phyloP scores from a whole-genome alignment of 140 eudicot genomes.

The Senecio squalidus region DNA sequence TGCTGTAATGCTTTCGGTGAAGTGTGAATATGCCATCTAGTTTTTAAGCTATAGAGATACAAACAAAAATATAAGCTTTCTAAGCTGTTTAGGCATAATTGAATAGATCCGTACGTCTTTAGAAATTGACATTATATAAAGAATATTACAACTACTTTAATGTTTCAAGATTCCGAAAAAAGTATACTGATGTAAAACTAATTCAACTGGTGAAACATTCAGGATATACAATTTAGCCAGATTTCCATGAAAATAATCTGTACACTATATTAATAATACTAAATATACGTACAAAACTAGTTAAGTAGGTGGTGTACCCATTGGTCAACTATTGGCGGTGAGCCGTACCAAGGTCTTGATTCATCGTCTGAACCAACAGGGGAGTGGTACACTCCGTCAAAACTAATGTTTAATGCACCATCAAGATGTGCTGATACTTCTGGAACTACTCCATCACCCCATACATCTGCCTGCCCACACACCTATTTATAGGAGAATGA shows the following conservation, averaged over 20 bases:
- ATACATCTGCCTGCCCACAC: slow-evolving; percentile 90
- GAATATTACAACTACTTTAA: not conserved
- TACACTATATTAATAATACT: slow-evolving; percentile 12
- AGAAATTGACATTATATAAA: not conserved
- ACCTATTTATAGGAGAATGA: slow-evolving; percentile 32
- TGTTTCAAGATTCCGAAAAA: not conserved
- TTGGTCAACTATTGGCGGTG: slow-evolving; percentile 69
- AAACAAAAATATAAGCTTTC: not conserved
- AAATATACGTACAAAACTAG: slow-evolving; percentile 13
- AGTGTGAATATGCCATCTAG: too few relatives aligned
- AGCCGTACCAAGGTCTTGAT: slow-evolving; percentile 93
- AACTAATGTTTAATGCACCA: slow-evolving; percentile 76
- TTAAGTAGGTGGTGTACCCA: slow-evolving; percentile 79
- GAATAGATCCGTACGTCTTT: too few relatives aligned
- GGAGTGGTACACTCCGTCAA: slow-evolving; percentile 91
- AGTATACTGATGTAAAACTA: not conserved
- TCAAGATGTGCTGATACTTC: slow-evolving; percentile 90
- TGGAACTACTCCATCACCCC: slow-evolving; percentile 99
- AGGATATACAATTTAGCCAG: slow-evolving; percentile 9
- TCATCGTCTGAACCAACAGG: slow-evolving; percentile 93
- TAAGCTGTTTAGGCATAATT: not conserved
- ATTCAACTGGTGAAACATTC: not conserved
- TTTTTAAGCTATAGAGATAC: not conserved
- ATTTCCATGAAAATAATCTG: slow-evolving; percentile 21
- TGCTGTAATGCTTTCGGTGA: too few relatives aligned